These are phyloP conservation scores for Camellia oleifera DNA, from an alignment of 179 eudicot genomes.

Conservation along the genomic window DNA sequence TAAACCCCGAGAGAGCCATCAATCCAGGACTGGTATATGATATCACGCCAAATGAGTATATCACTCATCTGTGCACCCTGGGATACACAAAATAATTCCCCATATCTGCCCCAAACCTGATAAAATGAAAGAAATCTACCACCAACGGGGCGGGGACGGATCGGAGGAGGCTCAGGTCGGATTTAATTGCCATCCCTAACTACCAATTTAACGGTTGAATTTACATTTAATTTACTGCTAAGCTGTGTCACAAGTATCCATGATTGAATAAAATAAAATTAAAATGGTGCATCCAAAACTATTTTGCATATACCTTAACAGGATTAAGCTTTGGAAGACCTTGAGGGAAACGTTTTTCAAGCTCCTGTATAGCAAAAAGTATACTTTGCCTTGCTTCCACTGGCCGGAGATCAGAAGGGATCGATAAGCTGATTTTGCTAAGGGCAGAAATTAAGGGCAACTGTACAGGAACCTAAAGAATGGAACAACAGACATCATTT, in stretches of 20 bases:
- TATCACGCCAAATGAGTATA: too few species aligned
- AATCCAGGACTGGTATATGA: too few species aligned
- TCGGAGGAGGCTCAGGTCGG: too few species aligned
- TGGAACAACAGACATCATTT: constrained; percentile 12
- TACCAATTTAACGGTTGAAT: too few species aligned
- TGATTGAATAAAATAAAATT: neutral
- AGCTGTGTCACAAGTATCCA: neutral
- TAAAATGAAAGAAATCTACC: too few species aligned
- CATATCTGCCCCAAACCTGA: too few species aligned
- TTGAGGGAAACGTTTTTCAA: constrained; percentile 82
- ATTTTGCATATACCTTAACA: constrained; percentile 54
- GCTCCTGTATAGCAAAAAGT: constrained; percentile 85
- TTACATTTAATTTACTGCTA: neutral
- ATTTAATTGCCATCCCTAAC: too few species aligned
- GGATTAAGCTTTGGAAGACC: constrained; percentile 98
- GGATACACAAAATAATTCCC: too few species aligned
- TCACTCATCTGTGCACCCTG: too few species aligned
- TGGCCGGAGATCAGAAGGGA: constrained; percentile 93
- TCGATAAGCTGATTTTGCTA: constrained; percentile 73
- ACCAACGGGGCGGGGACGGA: too few species aligned
- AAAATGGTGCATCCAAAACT: neutral
- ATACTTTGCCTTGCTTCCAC: constrained; percentile 81
- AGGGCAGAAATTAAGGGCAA: constrained; percentile 77
- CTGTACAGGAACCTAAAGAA: constrained; percentile 57
- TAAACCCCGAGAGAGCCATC: too few species aligned